Evolutionary conservation across 2,329 filamentous ascomycete species (phyloP).

Genomic region (Leptographium wingfieldii): DNA sequence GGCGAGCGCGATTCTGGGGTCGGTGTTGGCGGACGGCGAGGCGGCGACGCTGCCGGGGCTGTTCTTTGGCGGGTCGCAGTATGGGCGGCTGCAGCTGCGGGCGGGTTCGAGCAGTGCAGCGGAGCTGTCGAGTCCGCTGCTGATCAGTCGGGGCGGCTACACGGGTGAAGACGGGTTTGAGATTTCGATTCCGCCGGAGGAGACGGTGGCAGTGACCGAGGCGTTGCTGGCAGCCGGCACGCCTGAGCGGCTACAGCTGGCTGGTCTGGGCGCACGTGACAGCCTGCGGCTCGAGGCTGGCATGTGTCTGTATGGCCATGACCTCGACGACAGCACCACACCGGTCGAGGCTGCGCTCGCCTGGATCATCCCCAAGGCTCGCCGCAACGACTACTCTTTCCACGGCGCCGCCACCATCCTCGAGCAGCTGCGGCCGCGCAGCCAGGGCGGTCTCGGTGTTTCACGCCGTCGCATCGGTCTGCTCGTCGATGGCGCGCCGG

Average conservation of each 20-base stretch:
- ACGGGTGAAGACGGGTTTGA: conserved; percentile 98
- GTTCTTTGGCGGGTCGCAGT: conserved; percentile 69
- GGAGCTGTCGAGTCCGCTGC: conserved; percentile 34
- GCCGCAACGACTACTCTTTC: conserved; percentile 56
- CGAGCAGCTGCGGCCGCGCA: conserved; percentile 59
- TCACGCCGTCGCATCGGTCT: conserved; percentile 66
- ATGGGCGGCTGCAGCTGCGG: conserved; percentile 50
- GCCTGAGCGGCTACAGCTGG: conserved; percentile 54
- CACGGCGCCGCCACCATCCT: conserved; percentile 72
- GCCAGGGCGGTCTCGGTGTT: conserved; percentile 60
- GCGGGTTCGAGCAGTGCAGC: conserved; percentile 28
- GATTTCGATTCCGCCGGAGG: conserved; percentile 64
- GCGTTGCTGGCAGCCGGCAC: conserved; percentile 54
- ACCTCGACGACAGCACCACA: conserved; percentile 67
- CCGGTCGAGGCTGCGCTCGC: conserved; percentile 43
- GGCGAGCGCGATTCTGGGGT: conserved; percentile 54
- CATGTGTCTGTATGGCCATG: conserved; percentile 99
- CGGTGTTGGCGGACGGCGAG: conserved; percentile 42
- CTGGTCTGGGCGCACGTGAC: conserved; percentile 82
- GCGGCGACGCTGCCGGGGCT: conserved; percentile 49
- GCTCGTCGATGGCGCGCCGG: conserved; percentile 72
- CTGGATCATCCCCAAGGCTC: conserved; percentile 78
- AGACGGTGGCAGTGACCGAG: conserved; percentile 54
- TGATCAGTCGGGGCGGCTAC: conserved; percentile 85
- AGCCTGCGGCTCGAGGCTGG: conserved; percentile 89